A percentile compares a stretch with the other conserved stretches of the same genome.
Evolutionary conservation across 495 filamentous ascomycete species (phyloP).

Genomic region (Neurospora terricola): DNA sequence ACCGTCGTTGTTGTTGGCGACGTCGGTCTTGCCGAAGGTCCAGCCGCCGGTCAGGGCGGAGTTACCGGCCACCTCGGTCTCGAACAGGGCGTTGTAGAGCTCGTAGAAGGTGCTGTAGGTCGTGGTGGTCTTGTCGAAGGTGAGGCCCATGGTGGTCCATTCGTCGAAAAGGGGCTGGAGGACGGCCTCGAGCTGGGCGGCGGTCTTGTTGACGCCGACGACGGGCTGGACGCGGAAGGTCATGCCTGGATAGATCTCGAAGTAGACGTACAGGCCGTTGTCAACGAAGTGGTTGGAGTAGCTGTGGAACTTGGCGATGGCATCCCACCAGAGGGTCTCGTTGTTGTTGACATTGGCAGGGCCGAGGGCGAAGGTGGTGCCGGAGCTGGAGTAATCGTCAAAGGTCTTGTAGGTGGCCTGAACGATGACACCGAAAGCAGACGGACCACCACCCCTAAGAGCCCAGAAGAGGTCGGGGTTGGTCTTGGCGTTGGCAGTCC

Average conservation of each 20-base stretch:
- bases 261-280: conserved; percentile 39
- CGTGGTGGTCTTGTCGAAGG: conserved; percentile 23
- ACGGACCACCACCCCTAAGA: conserved; percentile 48
- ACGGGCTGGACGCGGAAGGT: conserved; percentile 33
- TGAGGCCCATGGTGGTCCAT: conserved; percentile 26
- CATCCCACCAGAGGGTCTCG: conserved; percentile 33
- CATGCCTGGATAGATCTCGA: conserved; percentile 25
- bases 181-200: conserved; percentile 26
- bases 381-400: conserved; percentile 28
- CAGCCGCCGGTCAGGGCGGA: conserved; percentile 39
- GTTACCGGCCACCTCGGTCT: conserved; percentile 32
- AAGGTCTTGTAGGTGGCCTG: conserved; percentile 42
- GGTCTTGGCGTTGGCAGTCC: conserved; percentile 37
- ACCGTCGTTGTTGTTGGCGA: conserved; percentile 28
- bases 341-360: conserved; percentile 20
- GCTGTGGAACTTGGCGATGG: conserved; percentile 35
- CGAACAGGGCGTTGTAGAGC: conserved; percentile 39
- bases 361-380: conserved; percentile 33
- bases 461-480: conserved; percentile 59
- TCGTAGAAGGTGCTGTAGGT: conserved; percentile 34
- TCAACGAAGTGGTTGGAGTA: conserved; percentile 30
- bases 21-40: conserved; percentile 31
- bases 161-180: conserved; percentile 37
- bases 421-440: conserved; percentile 47
- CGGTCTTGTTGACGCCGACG: conserved; percentile 34